Evolutionary conservation across 257 asterid genomes (phyloP), one percentile per base, ranked within the genome.

Genomic region (Ballota nigra): DNA sequence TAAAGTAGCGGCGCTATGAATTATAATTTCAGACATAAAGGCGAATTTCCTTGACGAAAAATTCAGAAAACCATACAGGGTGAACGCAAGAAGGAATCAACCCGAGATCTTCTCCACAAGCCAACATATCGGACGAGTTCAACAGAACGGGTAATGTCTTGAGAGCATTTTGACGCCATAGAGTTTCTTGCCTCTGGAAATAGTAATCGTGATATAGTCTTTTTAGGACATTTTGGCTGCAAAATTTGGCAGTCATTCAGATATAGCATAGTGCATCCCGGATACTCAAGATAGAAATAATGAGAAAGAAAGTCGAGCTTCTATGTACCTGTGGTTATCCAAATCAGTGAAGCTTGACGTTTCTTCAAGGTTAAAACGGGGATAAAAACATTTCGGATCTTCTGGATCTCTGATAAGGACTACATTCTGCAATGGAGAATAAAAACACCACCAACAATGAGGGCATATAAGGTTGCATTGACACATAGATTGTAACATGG

Each of bases 101-200:
- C 70, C 99, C 99, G 38, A 95, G 99, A 84, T 95, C 99, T 80
- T 92, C 99, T 60, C 99, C 99, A 79, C 99, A 95, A 80, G 98
- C 96, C 75, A 95, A 86, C 99, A 95, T 95, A 77, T 89, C 96
- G 5, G 99, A 95, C 10, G 99, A 92, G 87, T 89, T 88, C 92
- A 95, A 66, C 40, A 95, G 95, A 68, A 81, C 99, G 4, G 99
- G 99, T 68, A 95, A 76, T 68, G 99, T 95, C 84, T 88, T 95
- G 56, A 95, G 77, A 18, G 99, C 98, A 67, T 95, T 95, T 78
- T 86, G 87, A 81, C 88, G 95, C 99, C 98, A 95, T 74, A 95
- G 71, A 53, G 75, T 72, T 78, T 95, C 99, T 86, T 95, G 99
- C 70, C 99, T 87, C 38, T 86, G 91, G 87, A 89, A 95, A 82